Base-by-base conservation (phyloP, 2,329 filamentous ascomycete species). In the Botrytis paeoniae region DNA sequence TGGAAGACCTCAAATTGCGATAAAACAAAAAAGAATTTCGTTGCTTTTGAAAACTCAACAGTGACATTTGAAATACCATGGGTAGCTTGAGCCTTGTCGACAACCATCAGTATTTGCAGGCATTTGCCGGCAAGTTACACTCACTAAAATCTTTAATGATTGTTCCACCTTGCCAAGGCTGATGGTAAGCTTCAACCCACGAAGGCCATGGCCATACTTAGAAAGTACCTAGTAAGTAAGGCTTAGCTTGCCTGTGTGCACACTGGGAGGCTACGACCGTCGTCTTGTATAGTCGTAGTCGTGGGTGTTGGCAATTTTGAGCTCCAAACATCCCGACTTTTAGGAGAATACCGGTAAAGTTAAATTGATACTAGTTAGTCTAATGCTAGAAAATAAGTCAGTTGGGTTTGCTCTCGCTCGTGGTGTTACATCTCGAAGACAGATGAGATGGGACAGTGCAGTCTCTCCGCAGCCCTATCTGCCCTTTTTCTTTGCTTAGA, bases 211-310 rank as follows among this genome's bases (percentile, higher is more conserved):
- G 9, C 64, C 64, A 66, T 66, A 39, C n/a, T 64, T 22, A 32
- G 8, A 68, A 29, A 22, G n/a, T 41, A 41, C 45, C 65, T 57
- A 37, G 48, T 32, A 32, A 57, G 65, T 68, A 68, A 68, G 65
- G 65, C 65, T 68, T 68, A 68, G 65, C 35, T 37, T 57, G 25
- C 16, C 45, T 39, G 35, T 25, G 29, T 65, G 63, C 22, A 41
- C 8, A 41, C 4, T 35, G 32, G 29, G 37, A 43, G 48, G 25
- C 39, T 68, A 48, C 35, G 3, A 57, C 3, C 25, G 7, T 39
- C 45, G 45, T 18, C 32, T 54, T 54, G 48, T n/a, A 51, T n/a
- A n/a, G 5, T n/a, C 59, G 35, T 25, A 61, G 37, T 20, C 25
- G 45, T 68, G 35, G 16, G 51, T 25, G 45, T 29, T 54, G 45